These are phyloP conservation scores for Suillus placidus DNA, from an alignment of 768 basidiomycete species.

Conservation along the genomic window DNA sequence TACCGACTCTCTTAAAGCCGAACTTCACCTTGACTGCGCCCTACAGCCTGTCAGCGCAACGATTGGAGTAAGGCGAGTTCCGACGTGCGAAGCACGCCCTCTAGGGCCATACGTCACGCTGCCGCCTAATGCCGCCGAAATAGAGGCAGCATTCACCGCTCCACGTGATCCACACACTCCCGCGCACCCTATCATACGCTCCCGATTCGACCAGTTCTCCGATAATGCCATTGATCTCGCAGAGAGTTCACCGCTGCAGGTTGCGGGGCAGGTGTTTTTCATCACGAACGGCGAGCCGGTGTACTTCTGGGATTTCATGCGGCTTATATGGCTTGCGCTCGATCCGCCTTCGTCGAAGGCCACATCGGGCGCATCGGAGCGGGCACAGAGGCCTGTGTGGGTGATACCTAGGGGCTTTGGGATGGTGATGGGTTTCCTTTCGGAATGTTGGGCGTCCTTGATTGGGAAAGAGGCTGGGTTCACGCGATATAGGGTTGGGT, in stretches of 20 bases:
- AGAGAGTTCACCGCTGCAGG: constrained; percentile 62
- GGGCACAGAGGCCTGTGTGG: constrained; percentile 39
- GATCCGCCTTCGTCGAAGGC: constrained; percentile 44
- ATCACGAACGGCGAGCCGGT: constrained; percentile 96
- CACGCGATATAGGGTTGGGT: constrained; percentile 82
- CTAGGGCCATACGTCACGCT: constrained; percentile 77
- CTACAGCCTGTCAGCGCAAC: constrained; percentile 67
- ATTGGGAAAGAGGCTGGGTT: constrained; percentile 82
- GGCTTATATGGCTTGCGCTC: constrained; percentile 75
- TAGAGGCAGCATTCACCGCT: constrained; percentile 59
- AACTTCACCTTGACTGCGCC: constrained; percentile 48
- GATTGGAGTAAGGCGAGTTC: constrained; percentile 64
- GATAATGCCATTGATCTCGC: constrained; percentile 56
- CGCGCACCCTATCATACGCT: constrained; percentile 65
- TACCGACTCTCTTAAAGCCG: constrained; percentile 32
- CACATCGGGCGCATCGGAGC: constrained; percentile 47
- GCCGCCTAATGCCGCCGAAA: constrained; percentile 56
- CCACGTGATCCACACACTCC: constrained; percentile 38
- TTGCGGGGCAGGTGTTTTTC: constrained; percentile 94
- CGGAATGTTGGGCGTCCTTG: constrained; percentile 75
- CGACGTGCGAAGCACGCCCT: constrained; percentile 80
- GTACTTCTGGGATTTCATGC: constrained; percentile 94
- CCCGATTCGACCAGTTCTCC: constrained; percentile 81
- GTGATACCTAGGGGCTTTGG: constrained; percentile 67
- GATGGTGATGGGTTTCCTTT: constrained; percentile 65